Conservation (phyloP, 1,284 basidiomycete genomes). For the Ustilago shanxiensis region DNA sequence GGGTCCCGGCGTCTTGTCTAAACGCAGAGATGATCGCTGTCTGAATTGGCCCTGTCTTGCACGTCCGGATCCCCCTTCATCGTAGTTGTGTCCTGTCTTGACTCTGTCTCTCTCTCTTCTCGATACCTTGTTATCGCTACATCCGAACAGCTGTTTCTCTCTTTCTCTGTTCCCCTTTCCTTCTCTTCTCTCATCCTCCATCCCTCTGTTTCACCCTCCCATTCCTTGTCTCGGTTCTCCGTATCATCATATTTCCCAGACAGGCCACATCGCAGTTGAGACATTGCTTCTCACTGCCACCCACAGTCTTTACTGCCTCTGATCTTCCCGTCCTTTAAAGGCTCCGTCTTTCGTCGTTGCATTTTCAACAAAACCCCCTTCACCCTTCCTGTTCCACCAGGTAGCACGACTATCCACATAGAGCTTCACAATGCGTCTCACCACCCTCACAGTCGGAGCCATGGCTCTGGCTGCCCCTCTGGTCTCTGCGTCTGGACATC, state of each 20-base stretch:
- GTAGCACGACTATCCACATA: slow-evolving; percentile 1
- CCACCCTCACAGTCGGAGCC: slow-evolving; percentile 39
- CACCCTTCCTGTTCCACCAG: background rate
- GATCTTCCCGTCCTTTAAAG: slow-evolving; percentile 12
- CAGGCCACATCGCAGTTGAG: slow-evolving; percentile 16
- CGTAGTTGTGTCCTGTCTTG: background rate
- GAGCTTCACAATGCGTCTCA: slow-evolving; percentile 40
- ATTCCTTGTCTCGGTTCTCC: background rate
- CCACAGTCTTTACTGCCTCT: slow-evolving; percentile 43
- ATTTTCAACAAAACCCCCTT: background rate
- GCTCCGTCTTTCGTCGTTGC: background rate
- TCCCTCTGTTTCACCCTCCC: background rate
- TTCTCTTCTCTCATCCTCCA: slow-evolving; percentile 6
- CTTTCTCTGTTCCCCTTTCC: background rate
- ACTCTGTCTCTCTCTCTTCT: background rate
- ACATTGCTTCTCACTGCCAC: slow-evolving; percentile 11
- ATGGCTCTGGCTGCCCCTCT: slow-evolving; percentile 47
- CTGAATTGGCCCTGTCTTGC: slow-evolving; percentile 7
- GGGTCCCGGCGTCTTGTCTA: slow-evolving; percentile 35
- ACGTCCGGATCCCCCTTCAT: no score
- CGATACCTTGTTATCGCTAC: background rate
- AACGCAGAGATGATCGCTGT: background rate
- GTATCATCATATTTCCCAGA: slow-evolving; percentile 8
- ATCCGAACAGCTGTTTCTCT: slow-evolving; percentile 1
- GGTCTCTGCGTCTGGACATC: slow-evolving; percentile 27